Base-by-base conservation (phyloP, 1,139 yeast species). In the Pneumocystis murina region DNA sequence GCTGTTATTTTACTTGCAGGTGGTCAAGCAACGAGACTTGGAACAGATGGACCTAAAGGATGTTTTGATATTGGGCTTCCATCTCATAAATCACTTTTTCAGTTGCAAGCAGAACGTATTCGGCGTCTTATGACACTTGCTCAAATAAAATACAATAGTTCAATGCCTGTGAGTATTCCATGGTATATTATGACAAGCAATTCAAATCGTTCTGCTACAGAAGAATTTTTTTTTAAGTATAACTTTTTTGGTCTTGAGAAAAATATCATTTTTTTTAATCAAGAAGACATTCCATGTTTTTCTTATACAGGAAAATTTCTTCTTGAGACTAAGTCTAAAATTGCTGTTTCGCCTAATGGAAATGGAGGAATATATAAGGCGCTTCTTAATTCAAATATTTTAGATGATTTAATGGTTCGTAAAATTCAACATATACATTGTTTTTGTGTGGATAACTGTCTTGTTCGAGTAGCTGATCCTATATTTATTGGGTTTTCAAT, bases 341-440 rank as follows among this genome's bases (percentile, higher is more conserved):
- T 88, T 61, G 85, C 91, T 48, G 87, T 87, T 70, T 88, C 97
- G 14, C 98, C 99, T 1, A 97, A 94, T 74, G 99, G 99, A 1
- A 94, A 94, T 73, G 99, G 99, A 65, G 99, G 99, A 0, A 78
- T 94, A 65, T 94, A 94, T 77, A 85, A 84, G 71, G 97, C 97
- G 1, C 79, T 94, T 59, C 76, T 77, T 69, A 80, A 81, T 57
- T 82, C 85, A 68, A 82, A 83, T 0, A 78, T 91, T 33, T 72
- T 92, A 62, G 81, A 81, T 10, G 96, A 91, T 72, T 82, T 92
- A 72, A 72, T 76, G 36, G 68, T 70, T n/a, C 84, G 84, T 65
- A 90, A 89, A 8, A 83, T 92, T 68, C 83, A 88, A 74, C 98
- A 92, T 73, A 80, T 94, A 67, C 97, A 94, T 76, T 87, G 91